Evolutionary conservation across 1,284 basidiomycete species (phyloP).

Genomic region (Cryptococcus floricola): DNA sequence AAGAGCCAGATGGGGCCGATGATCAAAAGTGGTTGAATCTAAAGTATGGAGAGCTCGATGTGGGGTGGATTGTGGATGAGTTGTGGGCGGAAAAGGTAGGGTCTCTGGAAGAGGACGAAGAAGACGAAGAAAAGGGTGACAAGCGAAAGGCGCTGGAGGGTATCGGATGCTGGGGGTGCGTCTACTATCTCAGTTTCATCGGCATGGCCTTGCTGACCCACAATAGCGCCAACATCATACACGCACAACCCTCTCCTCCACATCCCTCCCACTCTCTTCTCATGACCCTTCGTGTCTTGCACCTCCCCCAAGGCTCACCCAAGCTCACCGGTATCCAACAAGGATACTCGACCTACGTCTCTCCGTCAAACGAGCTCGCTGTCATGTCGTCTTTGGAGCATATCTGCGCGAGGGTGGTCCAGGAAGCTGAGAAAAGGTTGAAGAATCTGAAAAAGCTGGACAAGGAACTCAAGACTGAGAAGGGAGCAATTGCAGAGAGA

Average conservation of each 20-base stretch:
- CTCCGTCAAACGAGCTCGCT: constrained; percentile 53
- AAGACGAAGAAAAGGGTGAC: constrained; percentile 44
- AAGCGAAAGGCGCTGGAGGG: constrained; percentile 57
- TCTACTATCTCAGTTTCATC: background rate
- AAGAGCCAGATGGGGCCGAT: constrained; percentile 33
- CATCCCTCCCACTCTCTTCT: constrained; percentile 72
- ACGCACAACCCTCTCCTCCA: constrained; percentile 57
- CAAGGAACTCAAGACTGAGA: background rate
- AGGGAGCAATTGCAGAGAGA: constrained; percentile 21
- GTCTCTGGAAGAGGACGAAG: constrained; percentile 31
- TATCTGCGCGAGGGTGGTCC: constrained; percentile 25
- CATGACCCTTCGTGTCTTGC: constrained; percentile 63
- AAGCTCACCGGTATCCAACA: constrained; percentile 18
- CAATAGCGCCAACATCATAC: constrained; percentile 68
- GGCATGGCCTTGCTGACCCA: background rate
- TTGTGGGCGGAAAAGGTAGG: constrained; percentile 37
- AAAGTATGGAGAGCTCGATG: constrained; percentile 57
- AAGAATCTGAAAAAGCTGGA: background rate
- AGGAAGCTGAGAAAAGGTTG: constrained; percentile 18
- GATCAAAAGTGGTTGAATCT: constrained; percentile 22
- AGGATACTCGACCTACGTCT: constrained; percentile 50
- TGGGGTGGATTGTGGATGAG: constrained; percentile 58
- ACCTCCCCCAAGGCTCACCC: constrained; percentile 41
- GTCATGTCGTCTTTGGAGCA: constrained; percentile 18
- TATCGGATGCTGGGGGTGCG: constrained; percentile 72